Conservation (phyloP, 2,329 filamentous ascomycete genomes). For the Trichoderma semiorbis region DNA sequence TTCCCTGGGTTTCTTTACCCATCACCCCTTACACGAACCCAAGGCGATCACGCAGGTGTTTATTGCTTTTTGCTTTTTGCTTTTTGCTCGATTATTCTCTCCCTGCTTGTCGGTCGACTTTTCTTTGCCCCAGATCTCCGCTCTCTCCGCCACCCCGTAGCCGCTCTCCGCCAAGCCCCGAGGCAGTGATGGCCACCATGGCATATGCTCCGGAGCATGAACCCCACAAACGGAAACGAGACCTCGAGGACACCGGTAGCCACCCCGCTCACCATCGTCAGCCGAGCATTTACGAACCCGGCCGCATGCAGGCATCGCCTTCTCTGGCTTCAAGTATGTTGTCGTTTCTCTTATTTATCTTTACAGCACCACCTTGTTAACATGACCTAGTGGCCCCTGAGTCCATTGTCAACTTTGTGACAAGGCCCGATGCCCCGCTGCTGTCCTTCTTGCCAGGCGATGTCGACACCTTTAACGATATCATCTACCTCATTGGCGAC, state of each 20-base stretch:
- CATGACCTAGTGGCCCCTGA: background rate
- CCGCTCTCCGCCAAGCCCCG: background rate
- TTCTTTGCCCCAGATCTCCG: background rate
- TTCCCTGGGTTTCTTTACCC: background rate
- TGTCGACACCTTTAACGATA: constrained; percentile 66
- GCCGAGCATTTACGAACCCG: background rate
- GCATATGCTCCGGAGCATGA: constrained; percentile 42
- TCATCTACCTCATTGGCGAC: constrained; percentile 68
- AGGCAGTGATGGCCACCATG: constrained; percentile 31
- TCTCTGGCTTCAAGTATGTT: constrained; percentile 43
- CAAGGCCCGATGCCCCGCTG: constrained; percentile 41
- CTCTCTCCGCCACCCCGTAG: background rate
- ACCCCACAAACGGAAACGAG: constrained; percentile 48
- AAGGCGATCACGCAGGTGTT: background rate
- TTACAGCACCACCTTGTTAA: constrained; percentile 9
- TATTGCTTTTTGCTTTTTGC: background rate
- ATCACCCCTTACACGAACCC: background rate
- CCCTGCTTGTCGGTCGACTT: background rate
- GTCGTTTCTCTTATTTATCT: background rate
- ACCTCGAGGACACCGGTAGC: constrained; percentile 41
- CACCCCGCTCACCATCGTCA: background rate
- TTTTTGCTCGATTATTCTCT: background rate
- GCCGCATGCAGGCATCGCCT: constrained; percentile 42
- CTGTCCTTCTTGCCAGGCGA: constrained; percentile 53
- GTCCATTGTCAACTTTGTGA: constrained; percentile 52